These are phyloP conservation scores for Vigna mungo DNA, from an alignment of 306 rosid species.

Conservation along the genomic window DNA sequence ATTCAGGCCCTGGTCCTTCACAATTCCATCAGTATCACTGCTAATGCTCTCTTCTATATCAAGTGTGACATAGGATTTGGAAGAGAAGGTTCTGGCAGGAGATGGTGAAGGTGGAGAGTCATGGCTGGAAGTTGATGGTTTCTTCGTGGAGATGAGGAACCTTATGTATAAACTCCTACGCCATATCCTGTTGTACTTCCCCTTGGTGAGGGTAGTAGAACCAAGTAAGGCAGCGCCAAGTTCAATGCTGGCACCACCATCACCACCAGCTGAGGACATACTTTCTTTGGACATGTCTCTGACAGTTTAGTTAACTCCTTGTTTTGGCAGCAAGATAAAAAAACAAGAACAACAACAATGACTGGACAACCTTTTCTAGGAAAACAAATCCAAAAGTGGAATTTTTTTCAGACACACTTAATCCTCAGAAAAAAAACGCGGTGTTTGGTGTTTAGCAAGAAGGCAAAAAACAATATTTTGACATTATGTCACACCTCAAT, in stretches of 20 bases:
- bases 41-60: not conserved
- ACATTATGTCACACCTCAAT: not conserved
- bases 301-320: not conserved
- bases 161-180: constrained; percentile 38
- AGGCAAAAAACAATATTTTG: not conserved
- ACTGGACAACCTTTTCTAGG: not conserved
- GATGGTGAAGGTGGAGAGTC: constrained; percentile 15
- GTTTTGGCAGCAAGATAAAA: not conserved
- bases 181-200: constrained; percentile 35
- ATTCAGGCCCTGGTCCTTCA: constrained; percentile 46
- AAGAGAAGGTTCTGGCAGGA: constrained; percentile 45
- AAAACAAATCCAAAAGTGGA: not conserved
- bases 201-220: not conserved
- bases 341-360: not conserved
- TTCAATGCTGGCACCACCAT: not conserved
- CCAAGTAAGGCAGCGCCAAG: constrained; percentile 42
- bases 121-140: constrained; percentile 1
- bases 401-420: not conserved
- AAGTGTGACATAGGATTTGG: constrained; percentile 3
- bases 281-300: constrained; percentile 32
- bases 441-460: not conserved
- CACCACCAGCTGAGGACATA: not conserved
- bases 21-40: constrained; percentile 43
- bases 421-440: no score
- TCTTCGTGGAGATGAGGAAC: constrained; percentile 43